Evolutionary conservation across 2,329 filamentous ascomycete species (phyloP).

Genomic region (Pseudogymnoascus sp.): DNA sequence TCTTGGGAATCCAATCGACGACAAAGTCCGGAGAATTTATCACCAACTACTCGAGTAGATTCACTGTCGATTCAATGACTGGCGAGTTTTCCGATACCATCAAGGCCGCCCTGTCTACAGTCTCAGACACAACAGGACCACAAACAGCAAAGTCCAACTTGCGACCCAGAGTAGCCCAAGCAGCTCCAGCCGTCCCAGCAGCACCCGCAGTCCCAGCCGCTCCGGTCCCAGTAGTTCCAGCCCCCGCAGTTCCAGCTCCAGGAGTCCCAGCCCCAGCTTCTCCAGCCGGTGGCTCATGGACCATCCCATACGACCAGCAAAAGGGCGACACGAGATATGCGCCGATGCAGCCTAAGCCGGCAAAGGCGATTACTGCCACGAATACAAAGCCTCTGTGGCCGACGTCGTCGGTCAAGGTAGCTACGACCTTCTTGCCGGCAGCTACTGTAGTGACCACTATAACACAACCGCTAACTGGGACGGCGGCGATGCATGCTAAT

Average conservation of each 20-base stretch:
- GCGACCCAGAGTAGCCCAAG: conserved; percentile 11
- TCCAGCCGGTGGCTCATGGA: conserved; percentile 18
- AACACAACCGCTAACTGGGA: conserved; percentile 29
- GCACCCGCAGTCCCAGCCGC: conserved; percentile 14
- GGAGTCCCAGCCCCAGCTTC: conserved; percentile 8
- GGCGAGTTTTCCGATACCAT: conserved; percentile 43
- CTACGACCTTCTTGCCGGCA: conserved; percentile 25
- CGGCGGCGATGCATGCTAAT: conserved; percentile 28
- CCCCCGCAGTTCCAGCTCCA: conserved; percentile 11
- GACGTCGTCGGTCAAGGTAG: conserved; percentile 28
- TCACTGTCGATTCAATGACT: conserved; percentile 56
- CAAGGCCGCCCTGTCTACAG: conserved; percentile 26
- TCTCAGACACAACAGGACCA: conserved; percentile 32
- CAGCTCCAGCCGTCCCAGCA: conserved; percentile 10
- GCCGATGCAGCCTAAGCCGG: conserved; percentile 32
- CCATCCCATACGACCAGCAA: conserved; percentile 28
- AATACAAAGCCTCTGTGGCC: conserved; percentile 29
- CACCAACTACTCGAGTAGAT: conserved; percentile 53
- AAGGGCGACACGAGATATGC: conserved; percentile 31
- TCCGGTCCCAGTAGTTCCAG: conserved; percentile 16
- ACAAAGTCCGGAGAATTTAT: conserved; percentile 45
- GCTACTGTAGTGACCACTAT: conserved; percentile 28
- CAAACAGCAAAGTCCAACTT: conserved; percentile 24
- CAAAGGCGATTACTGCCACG: conserved; percentile 31
- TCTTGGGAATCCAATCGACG: conserved; percentile 49